Conservation (phyloP, 352 stramenopile species). For the Aphanomyces astaci region DNA sequence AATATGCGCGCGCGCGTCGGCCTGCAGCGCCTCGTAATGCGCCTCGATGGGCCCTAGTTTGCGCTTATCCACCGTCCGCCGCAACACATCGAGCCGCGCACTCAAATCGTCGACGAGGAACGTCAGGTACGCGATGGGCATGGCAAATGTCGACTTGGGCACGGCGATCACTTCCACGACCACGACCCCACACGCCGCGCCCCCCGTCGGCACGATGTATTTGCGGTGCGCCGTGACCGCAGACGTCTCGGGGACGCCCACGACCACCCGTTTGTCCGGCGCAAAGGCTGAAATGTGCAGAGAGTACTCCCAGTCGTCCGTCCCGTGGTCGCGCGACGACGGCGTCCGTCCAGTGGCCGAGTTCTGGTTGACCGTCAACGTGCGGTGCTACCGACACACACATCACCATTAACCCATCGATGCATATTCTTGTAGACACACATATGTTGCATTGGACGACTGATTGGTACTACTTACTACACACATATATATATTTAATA, state of each 20-base stretch:
- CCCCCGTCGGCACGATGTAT: constrained; percentile 58
- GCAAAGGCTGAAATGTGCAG: constrained; percentile 16
- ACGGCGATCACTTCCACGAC: constrained; percentile 74
- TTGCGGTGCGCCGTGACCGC: constrained; percentile 71
- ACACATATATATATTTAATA: no score
- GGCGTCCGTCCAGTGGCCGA: neutral
- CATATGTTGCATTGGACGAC: no score
- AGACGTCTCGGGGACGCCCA: constrained; percentile 40
- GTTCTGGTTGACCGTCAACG: neutral
- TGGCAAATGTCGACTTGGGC: constrained; percentile 57
- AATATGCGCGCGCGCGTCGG: constrained; percentile 18
- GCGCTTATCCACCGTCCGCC: constrained; percentile 32
- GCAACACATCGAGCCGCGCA: constrained; percentile 40
- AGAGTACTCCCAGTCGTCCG: neutral
- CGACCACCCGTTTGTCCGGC: neutral
- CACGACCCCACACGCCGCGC: constrained; percentile 42
- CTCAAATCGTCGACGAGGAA: constrained; percentile 60
- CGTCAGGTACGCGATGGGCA: constrained; percentile 65
- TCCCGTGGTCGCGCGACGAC: neutral
- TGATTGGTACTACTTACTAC: no score
- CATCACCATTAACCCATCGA: no score
- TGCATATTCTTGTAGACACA: no score
- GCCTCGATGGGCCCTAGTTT: constrained; percentile 51
- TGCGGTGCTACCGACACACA: neutral
- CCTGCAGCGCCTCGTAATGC: constrained; percentile 40